phyloP scores from a whole-genome alignment of 2,329 filamentous ascomycete genomes.

The Colletotrichum chrysophilum region DNA sequence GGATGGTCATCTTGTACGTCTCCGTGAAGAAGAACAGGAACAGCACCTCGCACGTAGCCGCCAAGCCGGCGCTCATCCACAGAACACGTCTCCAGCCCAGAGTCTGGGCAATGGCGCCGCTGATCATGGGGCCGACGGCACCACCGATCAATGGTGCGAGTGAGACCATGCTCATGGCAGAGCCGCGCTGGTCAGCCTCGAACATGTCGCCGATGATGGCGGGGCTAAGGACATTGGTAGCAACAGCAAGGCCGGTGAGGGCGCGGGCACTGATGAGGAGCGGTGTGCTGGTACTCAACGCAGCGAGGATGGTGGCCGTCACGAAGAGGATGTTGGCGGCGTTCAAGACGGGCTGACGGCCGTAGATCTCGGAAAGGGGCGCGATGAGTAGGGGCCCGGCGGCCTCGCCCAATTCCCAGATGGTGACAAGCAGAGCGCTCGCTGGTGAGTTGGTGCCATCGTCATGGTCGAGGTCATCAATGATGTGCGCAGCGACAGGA shows the following conservation, averaged over 20 bases:
- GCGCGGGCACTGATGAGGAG: constrained; percentile 59
- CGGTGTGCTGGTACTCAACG: constrained; percentile 47
- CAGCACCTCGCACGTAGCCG: constrained; percentile 51
- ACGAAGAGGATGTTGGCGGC: constrained; percentile 57
- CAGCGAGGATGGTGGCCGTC: constrained; percentile 49
- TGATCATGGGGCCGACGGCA: constrained; percentile 60
- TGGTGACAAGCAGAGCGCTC: constrained; percentile 69
- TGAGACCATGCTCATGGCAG: constrained; percentile 62
- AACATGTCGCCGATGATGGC: constrained; percentile 71
- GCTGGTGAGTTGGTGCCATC: constrained; percentile 45
- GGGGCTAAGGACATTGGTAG: constrained; percentile 67
- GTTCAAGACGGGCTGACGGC: constrained; percentile 61
- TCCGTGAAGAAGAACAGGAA: constrained; percentile 61
- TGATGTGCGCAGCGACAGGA: constrained; percentile 57
- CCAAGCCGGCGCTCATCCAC: constrained; percentile 53
- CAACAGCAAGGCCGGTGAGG: constrained; percentile 66
- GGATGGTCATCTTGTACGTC: constrained; percentile 65
- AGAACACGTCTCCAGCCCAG: constrained; percentile 61
- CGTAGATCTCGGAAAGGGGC: constrained; percentile 66
- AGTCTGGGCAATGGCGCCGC: constrained; percentile 57
- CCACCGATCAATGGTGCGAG: constrained; percentile 63
- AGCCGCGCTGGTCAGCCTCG: constrained; percentile 58
- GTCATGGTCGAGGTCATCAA: constrained; percentile 48
- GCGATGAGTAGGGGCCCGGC: constrained; percentile 66
- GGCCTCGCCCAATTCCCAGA: constrained; percentile 72